Evolutionary conservation across 352 stramenopile species (phyloP), one percentile per base, ranked within the genome.

Genomic region (Globisporangium splendens): DNA sequence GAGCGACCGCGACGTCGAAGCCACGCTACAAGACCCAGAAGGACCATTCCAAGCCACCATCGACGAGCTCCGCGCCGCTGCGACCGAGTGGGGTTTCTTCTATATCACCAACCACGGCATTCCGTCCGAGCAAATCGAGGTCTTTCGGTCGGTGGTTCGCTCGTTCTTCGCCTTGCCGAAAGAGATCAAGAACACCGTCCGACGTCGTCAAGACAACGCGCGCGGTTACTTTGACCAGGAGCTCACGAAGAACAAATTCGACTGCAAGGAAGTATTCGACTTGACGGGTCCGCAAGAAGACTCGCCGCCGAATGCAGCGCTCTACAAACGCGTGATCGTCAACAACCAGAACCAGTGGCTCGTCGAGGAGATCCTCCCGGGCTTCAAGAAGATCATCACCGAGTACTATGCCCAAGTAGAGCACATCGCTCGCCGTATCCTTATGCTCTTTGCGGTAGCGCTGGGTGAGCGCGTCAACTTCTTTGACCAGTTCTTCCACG

Each of bases 141-240:
- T 44, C 8, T 96, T 97, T 56, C 71, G 83, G 24, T 43, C 61
- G 11, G 64, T 71, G 39, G 95, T 91, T 69, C 66, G 70, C 28
- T 54, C 62, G 3, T 97, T 97, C 72, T 98, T 98, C 69, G 51
- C 24, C 12, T 70, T 97, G 8, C 79, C 84, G 1, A 72, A 73
- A 39, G 61, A 83, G 1, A 56, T 71, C 15, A 91, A 93, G 65
- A 48, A 58, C 43, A 61, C 49, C 1, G 54, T 96, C 46, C 88
- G 63, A 8, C 95, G 89, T 60, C 79, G n/a, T 56, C 76, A 61
- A 41, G 73, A 63, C 22, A 98, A 98, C 79, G 75, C 89, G 41
- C 76, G 89, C 54, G 94, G 94, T 13, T 98, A 89, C 67, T 97
- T 97, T 72, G 89, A 98, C 60, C 81, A 96, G 62, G 94, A 98